Evolutionary conservation across 805 yeast species (phyloP).

Genomic region (Candida endomychidarum): DNA sequence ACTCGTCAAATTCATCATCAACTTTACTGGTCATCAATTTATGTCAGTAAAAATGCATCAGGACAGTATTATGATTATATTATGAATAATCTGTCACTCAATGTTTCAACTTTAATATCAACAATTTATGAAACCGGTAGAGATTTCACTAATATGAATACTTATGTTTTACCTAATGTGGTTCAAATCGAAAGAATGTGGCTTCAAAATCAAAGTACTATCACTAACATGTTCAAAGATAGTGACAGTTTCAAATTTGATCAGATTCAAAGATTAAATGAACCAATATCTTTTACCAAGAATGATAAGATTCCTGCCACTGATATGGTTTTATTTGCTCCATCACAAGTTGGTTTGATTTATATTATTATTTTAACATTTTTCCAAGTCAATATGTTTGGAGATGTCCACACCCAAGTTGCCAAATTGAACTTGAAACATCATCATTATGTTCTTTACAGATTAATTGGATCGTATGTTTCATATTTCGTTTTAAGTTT

Average conservation of each 20-base stretch:
- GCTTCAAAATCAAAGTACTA: constrained; percentile 24
- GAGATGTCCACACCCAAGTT: constrained; percentile 50
- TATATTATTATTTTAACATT: constrained; percentile 70
- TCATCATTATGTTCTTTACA: constrained; percentile 48
- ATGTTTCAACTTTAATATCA: constrained; percentile 33
- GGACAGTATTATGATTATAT: constrained; percentile 40
- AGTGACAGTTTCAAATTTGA: constrained; percentile 11
- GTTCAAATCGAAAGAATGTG: constrained; percentile 32
- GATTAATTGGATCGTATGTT: constrained; percentile 50
- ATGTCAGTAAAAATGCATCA: constrained; percentile 51
- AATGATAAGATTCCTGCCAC: constrained; percentile 52
- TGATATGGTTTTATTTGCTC: constrained; percentile 56
- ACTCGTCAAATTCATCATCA: constrained; percentile 49
- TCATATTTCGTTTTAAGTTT: constrained; percentile 60
- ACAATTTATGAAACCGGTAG: constrained; percentile 62
- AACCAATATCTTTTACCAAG: constrained; percentile 33
- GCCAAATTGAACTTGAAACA: constrained; percentile 44
- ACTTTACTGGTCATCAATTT: constrained; percentile 63
- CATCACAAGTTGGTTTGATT: constrained; percentile 73
- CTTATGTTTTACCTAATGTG: constrained; percentile 44
- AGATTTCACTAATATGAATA: constrained; percentile 51
- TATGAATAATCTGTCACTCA: constrained; percentile 24
- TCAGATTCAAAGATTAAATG: constrained; percentile 21
- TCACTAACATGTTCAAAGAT: constrained; percentile 19
- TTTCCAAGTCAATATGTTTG: constrained; percentile 65